A percentile compares a stretch with the other conserved stretches of the same genome.
Conservation (phyloP, 148 eudicot genomes). For the Persicaria tinctoria region DNA sequence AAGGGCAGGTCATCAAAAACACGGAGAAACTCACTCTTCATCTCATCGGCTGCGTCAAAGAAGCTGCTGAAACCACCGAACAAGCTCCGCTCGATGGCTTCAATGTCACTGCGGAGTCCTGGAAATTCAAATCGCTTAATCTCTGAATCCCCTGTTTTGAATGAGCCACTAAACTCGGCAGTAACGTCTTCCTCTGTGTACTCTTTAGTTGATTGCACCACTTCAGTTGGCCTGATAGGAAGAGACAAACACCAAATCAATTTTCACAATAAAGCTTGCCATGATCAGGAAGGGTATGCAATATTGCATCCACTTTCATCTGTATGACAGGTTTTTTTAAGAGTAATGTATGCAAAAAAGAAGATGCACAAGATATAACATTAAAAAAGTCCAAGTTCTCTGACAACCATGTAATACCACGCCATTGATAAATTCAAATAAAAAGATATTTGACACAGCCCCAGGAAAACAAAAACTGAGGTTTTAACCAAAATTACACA, state of each 20-base stretch:
- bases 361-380: neutral
- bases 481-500: neutral
- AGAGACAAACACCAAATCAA: neutral
- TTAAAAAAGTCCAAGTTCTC: too few relatives aligned
- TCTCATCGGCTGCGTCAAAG: slow-evolving; percentile 75
- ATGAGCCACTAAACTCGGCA: slow-evolving; percentile 48
- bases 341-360: neutral
- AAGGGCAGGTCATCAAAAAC: slow-evolving; percentile 33
- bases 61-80: slow-evolving; percentile 52
- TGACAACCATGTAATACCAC: too few relatives aligned
- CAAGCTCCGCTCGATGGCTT: slow-evolving; percentile 54
- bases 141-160: slow-evolving; percentile 26
- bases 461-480: neutral
- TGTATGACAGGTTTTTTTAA: neutral
- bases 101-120: slow-evolving; percentile 67
- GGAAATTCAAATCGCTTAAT: slow-evolving; percentile 47
- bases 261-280: neutral
- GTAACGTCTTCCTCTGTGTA: slow-evolving; percentile 82
- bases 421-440: too few relatives aligned
- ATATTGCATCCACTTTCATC: neutral
- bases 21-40: slow-evolving; percentile 48
- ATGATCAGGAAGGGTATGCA: neutral
- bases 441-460: neutral
- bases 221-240: slow-evolving; percentile 64
- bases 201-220: slow-evolving; percentile 68